phyloP scores from a whole-genome alignment of 1,284 basidiomycete species.

The Leccinum angustisporum region DNA sequence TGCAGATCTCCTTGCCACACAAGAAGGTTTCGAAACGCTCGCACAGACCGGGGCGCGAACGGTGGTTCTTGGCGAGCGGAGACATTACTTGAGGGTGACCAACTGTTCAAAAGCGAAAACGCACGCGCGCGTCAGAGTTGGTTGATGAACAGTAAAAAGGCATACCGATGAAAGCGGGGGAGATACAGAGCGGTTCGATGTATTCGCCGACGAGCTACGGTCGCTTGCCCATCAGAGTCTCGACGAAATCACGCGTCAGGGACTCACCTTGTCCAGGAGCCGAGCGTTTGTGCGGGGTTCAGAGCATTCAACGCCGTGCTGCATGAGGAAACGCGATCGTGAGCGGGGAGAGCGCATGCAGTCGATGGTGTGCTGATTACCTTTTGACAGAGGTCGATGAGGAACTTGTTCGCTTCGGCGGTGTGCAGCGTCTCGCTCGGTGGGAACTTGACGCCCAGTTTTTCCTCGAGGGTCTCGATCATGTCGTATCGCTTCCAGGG shows the following conservation, averaged over 20 bases:
- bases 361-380: constrained; percentile 36
- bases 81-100: constrained; percentile 99
- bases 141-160: background rate
- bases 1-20: constrained; percentile 98
- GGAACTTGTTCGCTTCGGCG: constrained; percentile 86
- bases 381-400: constrained; percentile 84
- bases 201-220: constrained; percentile 90
- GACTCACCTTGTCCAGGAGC: constrained; percentile 85
- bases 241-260: background rate
- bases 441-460: constrained; percentile 91
- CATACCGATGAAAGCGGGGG: constrained; percentile 91
- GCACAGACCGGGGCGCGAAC: constrained; percentile 90
- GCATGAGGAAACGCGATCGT: constrained; percentile 28
- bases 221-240: background rate
- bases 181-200: constrained; percentile 96
- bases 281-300: constrained; percentile 96
- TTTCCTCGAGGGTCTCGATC: constrained; percentile 95
- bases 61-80: constrained; percentile 95
- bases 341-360: background rate
- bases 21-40: constrained; percentile 99
- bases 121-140: background rate
- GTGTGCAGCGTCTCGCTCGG: constrained; percentile 90
- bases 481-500: constrained; percentile 99
- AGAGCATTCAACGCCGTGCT: constrained; percentile 97
- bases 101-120: constrained; percentile 44